Base-by-base conservation (phyloP, 1,139 yeast species). In the Petasospora rhodanensis region DNA sequence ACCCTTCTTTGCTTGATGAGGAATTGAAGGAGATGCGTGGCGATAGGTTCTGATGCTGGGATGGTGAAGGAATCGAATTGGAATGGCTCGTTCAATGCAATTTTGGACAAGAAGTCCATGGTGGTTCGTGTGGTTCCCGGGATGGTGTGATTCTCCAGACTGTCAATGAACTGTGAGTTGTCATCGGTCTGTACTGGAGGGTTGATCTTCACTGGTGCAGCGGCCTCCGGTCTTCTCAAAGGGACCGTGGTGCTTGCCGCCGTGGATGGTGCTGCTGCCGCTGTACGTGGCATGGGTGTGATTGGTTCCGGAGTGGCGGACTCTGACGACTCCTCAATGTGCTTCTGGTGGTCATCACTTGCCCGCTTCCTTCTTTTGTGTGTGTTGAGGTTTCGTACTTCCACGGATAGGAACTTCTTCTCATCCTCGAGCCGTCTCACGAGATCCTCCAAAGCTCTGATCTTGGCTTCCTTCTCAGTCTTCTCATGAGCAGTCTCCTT, bases 391-490 rank as follows among this genome's bases (percentile, higher is more conserved):
- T 56, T 41, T 54, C 61, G 39, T 49, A 60, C 40, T 66, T 78
- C 43, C 62, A 59, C 48, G 5, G 55, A 54, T 23, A 83, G 56
- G 48, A 86, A 84, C 60, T 75, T 73, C 58, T 76, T 75, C 47
- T 84, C 93, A 47, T 80, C 86, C 49, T 79, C 83, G 26, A 80
- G 56, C 40, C 70, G 68, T 43, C 68, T 75, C 2, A 82, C 62
- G 17, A 63, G 52, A 5, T 58, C 58, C 29, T 62, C 60, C 29
- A 79, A 45, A 16, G 64, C 62, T 14, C 54, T 54, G n/a, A 69
- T 55, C 43, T 72, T 77, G 3, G 62, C 58, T 4, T 59, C 62
- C 35, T 70, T 70, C 26, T 59, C 32, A 11, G 34, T 29, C 26
- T 44, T 49, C 12, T 56, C 60, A 7, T 42, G 44, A 8, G 47